A percentile compares a stretch with the other conserved stretches of the same genome.
Conservation (phyloP, 2,329 filamentous ascomycete species). For the Ceratocystis papillata region DNA sequence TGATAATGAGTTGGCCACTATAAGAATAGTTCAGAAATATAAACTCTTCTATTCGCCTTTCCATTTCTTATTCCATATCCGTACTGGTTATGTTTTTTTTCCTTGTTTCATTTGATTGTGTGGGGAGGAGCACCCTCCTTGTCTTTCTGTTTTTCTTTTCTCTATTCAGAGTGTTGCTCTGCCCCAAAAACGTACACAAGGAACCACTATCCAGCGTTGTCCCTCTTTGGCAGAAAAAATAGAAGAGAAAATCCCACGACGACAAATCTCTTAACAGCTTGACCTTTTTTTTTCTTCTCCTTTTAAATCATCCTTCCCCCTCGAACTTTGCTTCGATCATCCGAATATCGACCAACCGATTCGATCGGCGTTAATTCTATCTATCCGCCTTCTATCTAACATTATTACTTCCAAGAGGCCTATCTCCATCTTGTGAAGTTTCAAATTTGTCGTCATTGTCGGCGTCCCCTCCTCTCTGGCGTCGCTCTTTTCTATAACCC, state of each 20-base stretch:
- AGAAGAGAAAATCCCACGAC: conserved; percentile 22
- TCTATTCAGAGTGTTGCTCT: neutral
- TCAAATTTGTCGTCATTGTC: neutral
- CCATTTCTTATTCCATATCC: neutral
- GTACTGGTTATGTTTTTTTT: conserved; percentile 5
- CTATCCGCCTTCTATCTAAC: neutral
- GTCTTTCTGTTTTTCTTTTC: conserved; percentile 2
- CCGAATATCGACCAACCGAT: neutral
- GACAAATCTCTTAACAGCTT: conserved; percentile 15
- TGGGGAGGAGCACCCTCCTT: neutral
- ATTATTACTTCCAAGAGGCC: neutral
- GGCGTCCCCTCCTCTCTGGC: conserved; percentile 9
- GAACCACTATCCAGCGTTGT: conserved; percentile 19
- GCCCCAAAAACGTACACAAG: conserved; percentile 13
- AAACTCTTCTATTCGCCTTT: neutral
- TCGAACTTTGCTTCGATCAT: conserved; percentile 13
- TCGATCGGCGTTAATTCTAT: conserved; percentile 19
- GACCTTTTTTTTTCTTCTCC: conserved; percentile 22
- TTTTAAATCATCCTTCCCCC: conserved; percentile 9
- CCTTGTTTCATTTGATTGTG: neutral
- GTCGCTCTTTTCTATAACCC: conserved; percentile 18
- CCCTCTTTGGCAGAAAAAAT: conserved; percentile 18
- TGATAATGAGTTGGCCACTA: too few species aligned
- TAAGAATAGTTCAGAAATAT: too few species aligned
- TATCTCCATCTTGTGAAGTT: neutral